These are phyloP conservation scores for Truncatella angustata DNA, from an alignment of 2,329 filamentous ascomycete genomes.

Conservation along the genomic window DNA sequence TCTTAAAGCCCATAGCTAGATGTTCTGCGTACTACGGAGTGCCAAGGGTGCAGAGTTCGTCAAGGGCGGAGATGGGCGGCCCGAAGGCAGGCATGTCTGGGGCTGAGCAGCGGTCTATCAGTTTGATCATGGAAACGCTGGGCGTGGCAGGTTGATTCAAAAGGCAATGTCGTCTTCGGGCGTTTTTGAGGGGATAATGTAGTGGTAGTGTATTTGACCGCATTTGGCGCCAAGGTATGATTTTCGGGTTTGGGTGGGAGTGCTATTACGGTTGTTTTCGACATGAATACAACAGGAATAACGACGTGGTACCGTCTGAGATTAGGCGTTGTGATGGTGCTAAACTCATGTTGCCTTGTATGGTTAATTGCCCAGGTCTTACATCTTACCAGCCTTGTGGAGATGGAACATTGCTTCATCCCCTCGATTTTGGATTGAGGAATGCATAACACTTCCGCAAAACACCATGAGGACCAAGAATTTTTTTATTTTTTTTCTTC, in stretches of 20 bases:
- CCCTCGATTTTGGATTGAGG: too few species aligned
- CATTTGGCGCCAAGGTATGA: slow-evolving; percentile 9
- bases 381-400: too few species aligned
- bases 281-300: too few species aligned
- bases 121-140: slow-evolving; percentile 5
- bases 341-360: too few species aligned
- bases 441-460: too few species aligned
- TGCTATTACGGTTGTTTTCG: background rate
- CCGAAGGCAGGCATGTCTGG: slow-evolving; percentile 20
- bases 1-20: slow-evolving; percentile 12
- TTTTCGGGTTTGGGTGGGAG: background rate
- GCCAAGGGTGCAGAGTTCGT: slow-evolving; percentile 1
- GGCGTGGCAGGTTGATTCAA: slow-evolving; percentile 12
- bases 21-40: slow-evolving; percentile 14
- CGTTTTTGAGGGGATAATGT: background rate
- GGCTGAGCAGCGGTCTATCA: slow-evolving; percentile 14
- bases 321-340: too few species aligned
- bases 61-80: slow-evolving; percentile 9
- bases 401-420: too few species aligned
- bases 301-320: too few species aligned
- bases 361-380: too few species aligned
- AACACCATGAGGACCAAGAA: too few species aligned
- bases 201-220: slow-evolving; percentile 12
- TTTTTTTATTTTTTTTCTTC: too few species aligned
- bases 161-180: slow-evolving; percentile 6